These are phyloP conservation scores for Eucalyptus pauciflora DNA, from an alignment of 345 rosid species.

Conservation along the genomic window DNA sequence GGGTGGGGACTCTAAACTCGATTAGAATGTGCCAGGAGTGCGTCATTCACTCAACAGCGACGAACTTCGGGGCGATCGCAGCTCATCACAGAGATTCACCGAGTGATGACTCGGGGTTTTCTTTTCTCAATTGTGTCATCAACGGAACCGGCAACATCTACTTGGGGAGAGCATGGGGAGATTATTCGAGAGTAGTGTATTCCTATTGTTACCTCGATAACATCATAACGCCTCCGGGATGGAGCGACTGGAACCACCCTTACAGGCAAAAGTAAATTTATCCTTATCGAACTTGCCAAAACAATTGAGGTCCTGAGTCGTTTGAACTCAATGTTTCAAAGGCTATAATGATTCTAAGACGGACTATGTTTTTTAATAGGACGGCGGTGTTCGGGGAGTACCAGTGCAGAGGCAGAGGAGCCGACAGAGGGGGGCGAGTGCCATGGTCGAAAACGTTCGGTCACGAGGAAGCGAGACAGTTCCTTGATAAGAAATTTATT, in stretches of 20 bases:
- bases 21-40: slow-evolving; percentile 32
- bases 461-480: slow-evolving; percentile 39
- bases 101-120: slow-evolving; percentile 63
- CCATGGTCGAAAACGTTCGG: slow-evolving; percentile 60
- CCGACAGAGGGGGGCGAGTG: slow-evolving; percentile 39
- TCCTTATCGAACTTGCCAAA: neutral
- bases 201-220: slow-evolving; percentile 56
- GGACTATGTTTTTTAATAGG: slow-evolving; percentile 15
- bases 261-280: slow-evolving; percentile 39
- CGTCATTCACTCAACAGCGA: slow-evolving; percentile 57
- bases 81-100: slow-evolving; percentile 74
- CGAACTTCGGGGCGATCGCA: slow-evolving; percentile 56
- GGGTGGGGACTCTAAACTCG: neutral
- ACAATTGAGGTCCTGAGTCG: neutral
- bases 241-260: slow-evolving; percentile 76
- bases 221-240: slow-evolving; percentile 56
- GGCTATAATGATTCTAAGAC: neutral
- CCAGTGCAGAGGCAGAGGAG: slow-evolving; percentile 75
- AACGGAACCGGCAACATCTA: slow-evolving; percentile 66
- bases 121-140: slow-evolving; percentile 62
- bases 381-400: slow-evolving; percentile 72
- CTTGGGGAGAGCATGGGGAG: slow-evolving; percentile 95
- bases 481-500: slow-evolving; percentile 47
- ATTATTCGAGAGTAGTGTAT: slow-evolving; percentile 60
- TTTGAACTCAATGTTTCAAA: neutral